Percentiles rank a stretch among this genome's conserved stretches.
Evolutionary conservation across 169 alveolate species (phyloP).

Genomic region (Cryptosporidium xiaoi): DNA sequence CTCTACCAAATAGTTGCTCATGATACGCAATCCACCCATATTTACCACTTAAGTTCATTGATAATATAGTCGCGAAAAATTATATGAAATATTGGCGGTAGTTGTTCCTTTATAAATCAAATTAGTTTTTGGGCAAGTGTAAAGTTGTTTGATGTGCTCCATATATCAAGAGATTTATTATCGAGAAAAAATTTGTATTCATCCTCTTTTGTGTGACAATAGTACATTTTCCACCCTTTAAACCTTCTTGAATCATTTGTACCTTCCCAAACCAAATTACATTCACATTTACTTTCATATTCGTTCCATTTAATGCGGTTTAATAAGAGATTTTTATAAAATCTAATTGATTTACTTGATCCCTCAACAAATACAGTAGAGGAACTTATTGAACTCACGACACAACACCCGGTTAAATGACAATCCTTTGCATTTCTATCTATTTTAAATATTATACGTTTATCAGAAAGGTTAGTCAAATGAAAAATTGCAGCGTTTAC

Average conservation of each 20-base stretch:
- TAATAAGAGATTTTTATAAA: constrained; percentile 81
- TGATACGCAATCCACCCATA: constrained; percentile 66
- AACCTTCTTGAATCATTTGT: constrained; percentile 13
- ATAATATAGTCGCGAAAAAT: neutral
- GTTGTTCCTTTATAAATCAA: too few species aligned
- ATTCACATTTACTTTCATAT: neutral
- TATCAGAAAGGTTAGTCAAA: constrained; percentile 59
- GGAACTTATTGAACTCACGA: constrained; percentile 81
- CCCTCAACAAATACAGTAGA: constrained; percentile 81
- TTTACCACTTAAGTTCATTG: constrained; percentile 33
- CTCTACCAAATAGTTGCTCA: constrained; percentile 23
- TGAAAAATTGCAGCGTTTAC: constrained; percentile 68
- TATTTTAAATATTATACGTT: constrained; percentile 77
- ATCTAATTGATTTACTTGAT: constrained; percentile 79
- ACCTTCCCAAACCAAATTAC: constrained; percentile 67
- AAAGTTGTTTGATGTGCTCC: constrained; percentile 40
- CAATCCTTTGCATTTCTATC: constrained; percentile 90
- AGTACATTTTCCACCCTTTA: constrained; percentile 38
- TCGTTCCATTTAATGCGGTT: constrained; percentile 85
- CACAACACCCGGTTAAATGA: constrained; percentile 90
- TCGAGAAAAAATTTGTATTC: constrained; percentile 48
- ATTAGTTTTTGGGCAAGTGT: neutral
- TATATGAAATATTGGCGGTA: too few species aligned
- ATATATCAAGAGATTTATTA: constrained; percentile 56
- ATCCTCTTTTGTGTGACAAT: constrained; percentile 56